These are phyloP conservation scores for Hyaloscypha variabilis DNA, from an alignment of 495 filamentous ascomycete species.

Conservation along the genomic window DNA sequence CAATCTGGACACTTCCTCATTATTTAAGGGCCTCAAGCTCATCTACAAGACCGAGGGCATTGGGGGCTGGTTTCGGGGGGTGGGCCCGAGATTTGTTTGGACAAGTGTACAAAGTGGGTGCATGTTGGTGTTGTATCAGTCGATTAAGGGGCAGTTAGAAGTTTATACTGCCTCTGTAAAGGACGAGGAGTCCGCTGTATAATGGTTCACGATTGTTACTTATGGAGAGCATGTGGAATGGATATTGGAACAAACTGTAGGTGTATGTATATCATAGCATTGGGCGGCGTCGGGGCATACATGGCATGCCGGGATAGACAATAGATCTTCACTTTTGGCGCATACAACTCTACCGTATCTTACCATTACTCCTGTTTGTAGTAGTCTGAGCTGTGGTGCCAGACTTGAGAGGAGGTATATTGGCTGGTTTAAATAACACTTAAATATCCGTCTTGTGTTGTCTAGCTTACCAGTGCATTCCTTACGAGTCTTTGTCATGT, in stretches of 20 bases:
- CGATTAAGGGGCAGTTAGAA: slow-evolving; percentile 76
- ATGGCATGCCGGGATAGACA: slow-evolving; percentile 24
- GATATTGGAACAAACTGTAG: slow-evolving; percentile 27
- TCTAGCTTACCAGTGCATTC: too few relatives aligned
- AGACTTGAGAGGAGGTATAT: background rate
- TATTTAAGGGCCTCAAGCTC: slow-evolving; percentile 79
- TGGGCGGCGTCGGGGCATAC: slow-evolving; percentile 36
- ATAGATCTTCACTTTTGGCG: slow-evolving; percentile 34
- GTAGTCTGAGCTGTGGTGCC: background rate
- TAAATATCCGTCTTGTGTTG: too few relatives aligned
- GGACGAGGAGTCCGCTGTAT: slow-evolving; percentile 24
- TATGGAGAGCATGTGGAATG: slow-evolving; percentile 8
- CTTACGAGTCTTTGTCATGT: too few relatives aligned
- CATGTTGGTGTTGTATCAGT: slow-evolving; percentile 96
- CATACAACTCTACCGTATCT: background rate
- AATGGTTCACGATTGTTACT: slow-evolving; percentile 24
- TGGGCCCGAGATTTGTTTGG: slow-evolving; percentile 94
- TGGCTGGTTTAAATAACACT: too few relatives aligned
- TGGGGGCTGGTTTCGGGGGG: slow-evolving; percentile 90
- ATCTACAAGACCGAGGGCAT: slow-evolving; percentile 90
- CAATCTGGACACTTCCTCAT: slow-evolving; percentile 83
- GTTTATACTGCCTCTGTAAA: slow-evolving; percentile 2
- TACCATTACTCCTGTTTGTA: background rate
- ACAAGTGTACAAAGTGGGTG: slow-evolving; percentile 95
- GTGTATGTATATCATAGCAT: slow-evolving; percentile 31